Evolutionary conservation across 1,284 basidiomycete genomes (phyloP).

Genomic region (Apiotrichum siamense): DNA sequence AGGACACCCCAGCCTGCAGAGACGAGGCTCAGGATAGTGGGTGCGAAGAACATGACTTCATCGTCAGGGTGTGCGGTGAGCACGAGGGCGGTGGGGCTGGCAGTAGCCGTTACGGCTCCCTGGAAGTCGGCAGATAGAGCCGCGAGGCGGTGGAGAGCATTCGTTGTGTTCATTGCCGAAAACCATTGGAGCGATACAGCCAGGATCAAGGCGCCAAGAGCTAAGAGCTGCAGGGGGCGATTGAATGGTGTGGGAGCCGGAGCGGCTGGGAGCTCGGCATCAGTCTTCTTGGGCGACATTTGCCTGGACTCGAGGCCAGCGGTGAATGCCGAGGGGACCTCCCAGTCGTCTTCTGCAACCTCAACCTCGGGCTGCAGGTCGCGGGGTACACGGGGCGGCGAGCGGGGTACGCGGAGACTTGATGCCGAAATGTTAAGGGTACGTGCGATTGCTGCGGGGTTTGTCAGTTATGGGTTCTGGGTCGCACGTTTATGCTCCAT

Average conservation of each 20-base stretch:
- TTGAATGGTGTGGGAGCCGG: neutral
- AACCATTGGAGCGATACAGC: constrained; percentile 7
- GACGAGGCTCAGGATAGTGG: constrained; percentile 35
- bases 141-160: neutral
- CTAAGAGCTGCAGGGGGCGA: neutral
- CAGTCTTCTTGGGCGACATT: neutral
- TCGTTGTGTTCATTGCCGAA: neutral
- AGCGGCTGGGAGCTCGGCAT: neutral
- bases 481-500: neutral
- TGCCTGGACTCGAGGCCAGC: neutral
- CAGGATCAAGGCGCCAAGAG: neutral
- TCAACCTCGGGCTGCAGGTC: constrained; percentile 4
- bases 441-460: constrained; percentile 27
- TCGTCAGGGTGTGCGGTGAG: constrained; percentile 52
- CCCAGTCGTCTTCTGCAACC: constrained; percentile 5
- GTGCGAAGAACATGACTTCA: constrained; percentile 72
- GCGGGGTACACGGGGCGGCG: constrained; percentile 17
- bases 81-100: constrained; percentile 43
- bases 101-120: neutral
- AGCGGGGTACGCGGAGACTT: constrained; percentile 31
- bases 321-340: neutral
- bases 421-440: constrained; percentile 35
- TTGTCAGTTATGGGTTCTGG: neutral
- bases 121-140: neutral
- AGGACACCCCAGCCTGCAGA: constrained; percentile 36